Evolutionary conservation across 2,329 filamentous ascomycete genomes (phyloP).

Genomic region (Xylariales sp.): DNA sequence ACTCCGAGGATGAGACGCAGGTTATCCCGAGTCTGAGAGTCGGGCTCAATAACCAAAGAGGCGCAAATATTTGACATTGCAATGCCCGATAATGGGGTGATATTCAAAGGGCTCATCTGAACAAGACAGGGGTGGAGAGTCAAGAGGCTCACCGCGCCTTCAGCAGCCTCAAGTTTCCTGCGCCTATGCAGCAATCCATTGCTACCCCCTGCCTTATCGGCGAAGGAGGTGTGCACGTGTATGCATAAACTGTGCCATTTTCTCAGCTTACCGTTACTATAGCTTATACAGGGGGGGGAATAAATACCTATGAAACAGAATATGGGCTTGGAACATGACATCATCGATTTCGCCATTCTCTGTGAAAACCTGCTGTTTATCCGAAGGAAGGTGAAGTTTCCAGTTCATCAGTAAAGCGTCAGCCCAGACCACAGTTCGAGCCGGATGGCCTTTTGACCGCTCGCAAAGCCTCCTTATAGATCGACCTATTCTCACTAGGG

Average conservation of each 20-base stretch:
- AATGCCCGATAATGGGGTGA: constrained; percentile 2
- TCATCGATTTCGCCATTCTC: constrained; percentile 1
- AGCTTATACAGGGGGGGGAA: not conserved
- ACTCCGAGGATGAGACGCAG: constrained; percentile 4
- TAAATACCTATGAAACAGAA: constrained; percentile 9
- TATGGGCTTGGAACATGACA: constrained; percentile 13
- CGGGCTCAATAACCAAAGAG: not conserved
- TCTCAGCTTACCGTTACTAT: not conserved
- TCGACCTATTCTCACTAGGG: not conserved
- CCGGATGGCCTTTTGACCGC: not conserved
- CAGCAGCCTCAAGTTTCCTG: constrained; percentile 4
- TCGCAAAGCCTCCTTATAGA: constrained; percentile 7
- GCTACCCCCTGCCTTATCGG: not conserved
- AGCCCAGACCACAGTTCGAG: constrained; percentile 1
- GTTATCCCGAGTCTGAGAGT: not conserved
- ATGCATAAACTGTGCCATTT: not conserved
- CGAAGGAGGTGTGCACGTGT: constrained; percentile 1
- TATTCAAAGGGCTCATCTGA: constrained; percentile 11
- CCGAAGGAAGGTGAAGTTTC: constrained; percentile 12
- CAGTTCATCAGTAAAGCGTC: constrained; percentile 11
- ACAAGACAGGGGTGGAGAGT: constrained; percentile 2
- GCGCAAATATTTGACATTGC: constrained; percentile 11
- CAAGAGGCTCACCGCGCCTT: constrained; percentile 12
- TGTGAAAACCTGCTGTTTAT: constrained; percentile 10
- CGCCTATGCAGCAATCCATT: not conserved